These are phyloP conservation scores for Aspergillus jensenii DNA, from an alignment of 2,329 filamentous ascomycete genomes.

Conservation along the genomic window DNA sequence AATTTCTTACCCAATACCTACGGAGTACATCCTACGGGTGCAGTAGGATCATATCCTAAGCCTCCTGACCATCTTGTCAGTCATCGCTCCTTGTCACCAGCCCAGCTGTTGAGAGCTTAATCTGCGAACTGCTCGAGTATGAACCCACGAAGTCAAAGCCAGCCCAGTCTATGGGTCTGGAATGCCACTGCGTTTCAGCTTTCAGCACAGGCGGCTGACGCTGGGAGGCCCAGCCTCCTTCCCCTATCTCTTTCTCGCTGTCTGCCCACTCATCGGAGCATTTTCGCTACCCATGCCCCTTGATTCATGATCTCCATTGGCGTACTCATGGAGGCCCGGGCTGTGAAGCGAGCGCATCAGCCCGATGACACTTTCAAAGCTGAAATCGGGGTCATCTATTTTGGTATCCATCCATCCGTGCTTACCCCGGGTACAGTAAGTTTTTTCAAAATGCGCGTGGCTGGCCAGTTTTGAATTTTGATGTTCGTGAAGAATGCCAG, in stretches of 20 bases:
- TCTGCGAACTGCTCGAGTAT: neutral
- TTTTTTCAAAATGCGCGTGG: neutral
- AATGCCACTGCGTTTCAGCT: neutral
- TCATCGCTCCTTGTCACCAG: neutral
- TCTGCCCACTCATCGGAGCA: neutral
- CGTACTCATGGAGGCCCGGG: neutral
- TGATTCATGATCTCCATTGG: constrained; percentile 4
- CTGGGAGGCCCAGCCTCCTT: neutral
- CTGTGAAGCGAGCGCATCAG: neutral
- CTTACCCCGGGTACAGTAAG: neutral
- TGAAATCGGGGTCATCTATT: neutral
- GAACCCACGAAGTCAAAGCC: neutral
- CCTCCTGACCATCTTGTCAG: neutral
- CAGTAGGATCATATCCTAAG: neutral
- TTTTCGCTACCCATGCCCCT: constrained; percentile 3
- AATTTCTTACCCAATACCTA: neutral
- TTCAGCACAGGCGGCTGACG: neutral
- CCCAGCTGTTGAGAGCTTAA: neutral
- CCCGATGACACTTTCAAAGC: neutral
- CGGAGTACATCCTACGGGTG: neutral
- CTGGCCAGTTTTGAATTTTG: neutral
- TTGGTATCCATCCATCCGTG: too few species aligned
- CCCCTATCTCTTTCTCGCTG: neutral
- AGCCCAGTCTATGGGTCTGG: neutral
- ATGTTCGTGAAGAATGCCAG: neutral